phyloP scores from a whole-genome alignment of 371 early-diverging fungal species.

The Mortierella polycephala region DNA sequence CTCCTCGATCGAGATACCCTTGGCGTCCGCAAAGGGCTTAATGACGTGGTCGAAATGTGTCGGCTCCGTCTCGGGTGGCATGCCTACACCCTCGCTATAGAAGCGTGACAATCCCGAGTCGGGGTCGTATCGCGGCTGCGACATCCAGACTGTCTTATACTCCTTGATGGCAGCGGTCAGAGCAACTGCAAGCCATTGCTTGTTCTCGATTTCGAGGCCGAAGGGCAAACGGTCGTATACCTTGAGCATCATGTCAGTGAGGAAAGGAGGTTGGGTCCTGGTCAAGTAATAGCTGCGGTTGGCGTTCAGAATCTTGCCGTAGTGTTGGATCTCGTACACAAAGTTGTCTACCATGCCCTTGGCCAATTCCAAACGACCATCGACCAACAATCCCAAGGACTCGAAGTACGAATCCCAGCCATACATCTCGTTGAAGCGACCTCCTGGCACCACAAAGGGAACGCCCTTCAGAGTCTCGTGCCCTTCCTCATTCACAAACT shows the following conservation, averaged over 20 bases:
- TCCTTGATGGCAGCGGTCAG: conserved; percentile 91
- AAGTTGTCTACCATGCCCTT: conserved; percentile 97
- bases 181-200: conserved; percentile 81
- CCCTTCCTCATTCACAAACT: conserved; percentile 64
- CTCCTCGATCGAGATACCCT: conserved; percentile 74
- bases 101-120: conserved; percentile 85
- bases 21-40: conserved; percentile 82
- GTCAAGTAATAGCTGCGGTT: conserved; percentile 96
- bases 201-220: conserved; percentile 64
- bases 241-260: conserved; percentile 94
- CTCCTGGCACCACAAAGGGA: conserved; percentile 97
- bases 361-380: conserved; percentile 85
- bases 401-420: conserved; percentile 99
- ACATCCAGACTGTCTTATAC: conserved; percentile 92
- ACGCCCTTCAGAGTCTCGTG: conserved; percentile 73
- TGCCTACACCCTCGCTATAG: conserved; percentile 90
- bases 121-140: conserved; percentile 80
- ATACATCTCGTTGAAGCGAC: conserved; percentile 98
- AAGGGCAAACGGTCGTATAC: conserved; percentile 74
- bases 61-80: conserved; percentile 97
- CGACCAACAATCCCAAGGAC: conserved; percentile 87
- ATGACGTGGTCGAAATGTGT: conserved; percentile 94
- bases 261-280: conserved; percentile 97
- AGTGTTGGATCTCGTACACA: conserved; percentile 94
- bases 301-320: conserved; percentile 98